A percentile compares a stretch with the other conserved stretches of the same genome.
These are phyloP conservation scores for Kwoniella shandongensis DNA, from an alignment of 768 basidiomycete species.

Conservation along the genomic window DNA sequence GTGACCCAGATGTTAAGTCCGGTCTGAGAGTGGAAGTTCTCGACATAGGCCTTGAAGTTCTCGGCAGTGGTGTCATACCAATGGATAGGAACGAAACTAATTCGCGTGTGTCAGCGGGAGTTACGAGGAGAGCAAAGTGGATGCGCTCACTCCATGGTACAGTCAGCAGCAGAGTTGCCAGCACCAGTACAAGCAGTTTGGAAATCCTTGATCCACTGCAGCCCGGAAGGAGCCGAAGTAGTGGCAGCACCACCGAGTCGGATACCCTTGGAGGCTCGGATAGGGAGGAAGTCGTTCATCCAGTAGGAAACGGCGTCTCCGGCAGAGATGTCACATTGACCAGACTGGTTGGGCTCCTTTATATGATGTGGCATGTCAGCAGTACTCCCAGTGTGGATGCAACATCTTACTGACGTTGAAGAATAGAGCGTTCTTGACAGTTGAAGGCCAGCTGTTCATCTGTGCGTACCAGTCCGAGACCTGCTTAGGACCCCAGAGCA, in stretches of 20 bases:
- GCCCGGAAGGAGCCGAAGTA: conserved; percentile 64
- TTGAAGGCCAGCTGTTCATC: conserved; percentile 59
- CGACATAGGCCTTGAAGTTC: conserved; percentile 61
- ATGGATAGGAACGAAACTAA: conserved; percentile 62
- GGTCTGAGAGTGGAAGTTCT: conserved; percentile 44
- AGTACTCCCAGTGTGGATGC: background rate
- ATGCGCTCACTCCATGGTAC: conserved; percentile 50
- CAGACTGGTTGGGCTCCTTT: conserved; percentile 65
- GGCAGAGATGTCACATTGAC: conserved; percentile 66
- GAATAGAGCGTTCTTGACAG: conserved; percentile 58
- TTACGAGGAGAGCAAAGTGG: background rate
- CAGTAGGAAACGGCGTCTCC: conserved; percentile 61
- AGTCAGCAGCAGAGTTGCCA: conserved; percentile 43
- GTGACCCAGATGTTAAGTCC: conserved; percentile 45
- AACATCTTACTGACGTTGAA: conserved; percentile 70
- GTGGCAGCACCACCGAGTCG: conserved; percentile 66
- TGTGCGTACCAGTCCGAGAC: conserved; percentile 51
- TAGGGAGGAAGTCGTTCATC: conserved; percentile 64
- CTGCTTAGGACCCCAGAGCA: conserved; percentile 66
- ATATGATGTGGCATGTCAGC: conserved; percentile 8
- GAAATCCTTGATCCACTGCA: conserved; percentile 67
- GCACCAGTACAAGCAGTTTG: conserved; percentile 57
- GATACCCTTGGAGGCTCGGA: conserved; percentile 61
- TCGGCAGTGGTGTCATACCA: conserved; percentile 63
- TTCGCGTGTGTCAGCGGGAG: too few species aligned